Conservation (phyloP, 257 asterid genomes). For the Thymus mandschuricus region DNA sequence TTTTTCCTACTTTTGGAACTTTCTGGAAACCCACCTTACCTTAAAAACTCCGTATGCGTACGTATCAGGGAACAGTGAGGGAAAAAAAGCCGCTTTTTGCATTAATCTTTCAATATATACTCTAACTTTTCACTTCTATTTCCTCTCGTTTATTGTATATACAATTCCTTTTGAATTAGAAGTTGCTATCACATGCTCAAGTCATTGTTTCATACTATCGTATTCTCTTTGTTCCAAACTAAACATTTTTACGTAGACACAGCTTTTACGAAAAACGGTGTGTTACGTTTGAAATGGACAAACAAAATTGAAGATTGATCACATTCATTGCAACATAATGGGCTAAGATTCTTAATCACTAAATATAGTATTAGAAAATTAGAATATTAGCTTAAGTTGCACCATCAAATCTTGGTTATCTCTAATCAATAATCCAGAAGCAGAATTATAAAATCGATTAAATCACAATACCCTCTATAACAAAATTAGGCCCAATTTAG, state of each 20-base stretch:
- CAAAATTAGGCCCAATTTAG: not conserved
- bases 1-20: constrained; percentile 32
- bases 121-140: not conserved
- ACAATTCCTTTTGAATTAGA: too few relatives aligned
- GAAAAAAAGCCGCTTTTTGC: not conserved
- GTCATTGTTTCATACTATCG: too few relatives aligned
- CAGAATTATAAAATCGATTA: not conserved
- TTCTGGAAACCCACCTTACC: not conserved
- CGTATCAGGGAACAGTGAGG: constrained; percentile 4
- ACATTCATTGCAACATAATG: constrained; percentile 14
- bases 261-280: too few relatives aligned
- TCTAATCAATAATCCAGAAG: not conserved
- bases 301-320: not conserved
- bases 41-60: constrained; percentile 11
- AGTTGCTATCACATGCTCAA: too few relatives aligned
- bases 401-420: not conserved
- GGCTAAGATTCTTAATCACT: constrained; percentile 13
- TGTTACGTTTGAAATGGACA: too few relatives aligned
- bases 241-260: too few relatives aligned
- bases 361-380: not conserved
- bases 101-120: not conserved
- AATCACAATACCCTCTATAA: constrained; percentile 1
- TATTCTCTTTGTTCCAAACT: too few relatives aligned
- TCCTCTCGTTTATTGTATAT: not conserved
- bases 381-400: not conserved